phyloP scores from a whole-genome alignment of 2,329 filamentous ascomycete species.

The Blumeria hordei region DNA sequence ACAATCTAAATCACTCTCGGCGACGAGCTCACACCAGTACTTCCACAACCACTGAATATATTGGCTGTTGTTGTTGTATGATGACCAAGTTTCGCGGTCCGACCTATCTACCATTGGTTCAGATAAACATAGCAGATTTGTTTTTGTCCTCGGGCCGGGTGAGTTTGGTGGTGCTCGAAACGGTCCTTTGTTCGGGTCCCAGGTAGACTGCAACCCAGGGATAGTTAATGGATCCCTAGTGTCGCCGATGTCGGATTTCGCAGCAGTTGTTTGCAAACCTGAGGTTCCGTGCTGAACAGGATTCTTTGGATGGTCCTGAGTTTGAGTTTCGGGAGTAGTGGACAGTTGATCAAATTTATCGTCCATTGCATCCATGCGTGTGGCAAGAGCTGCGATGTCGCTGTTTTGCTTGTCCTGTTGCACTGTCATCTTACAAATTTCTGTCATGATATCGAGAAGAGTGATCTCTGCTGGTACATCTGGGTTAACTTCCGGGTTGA shows the following conservation, averaged over 20 bases:
- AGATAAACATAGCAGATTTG: background rate
- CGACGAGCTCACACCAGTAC: background rate
- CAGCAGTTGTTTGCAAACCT: background rate
- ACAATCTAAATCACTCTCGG: background rate
- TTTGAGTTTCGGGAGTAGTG: background rate
- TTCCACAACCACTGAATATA: background rate
- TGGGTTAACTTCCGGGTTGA: background rate
- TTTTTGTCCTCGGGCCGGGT: background rate
- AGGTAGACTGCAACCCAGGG: background rate
- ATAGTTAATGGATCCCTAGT: background rate
- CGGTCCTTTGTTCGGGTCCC: background rate
- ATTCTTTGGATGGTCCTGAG: background rate
- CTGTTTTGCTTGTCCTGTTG: background rate
- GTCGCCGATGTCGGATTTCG: background rate
- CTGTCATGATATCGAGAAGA: background rate
- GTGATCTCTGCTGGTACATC: background rate
- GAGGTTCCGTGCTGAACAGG: background rate
- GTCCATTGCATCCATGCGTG: background rate
- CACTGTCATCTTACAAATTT: background rate
- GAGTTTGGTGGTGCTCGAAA: background rate
- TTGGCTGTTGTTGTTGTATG: background rate
- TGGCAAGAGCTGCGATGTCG: background rate
- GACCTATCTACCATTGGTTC: background rate
- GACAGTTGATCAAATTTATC: background rate
- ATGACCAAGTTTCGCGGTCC: background rate